Conservation (phyloP, 2,329 filamentous ascomycete genomes). For the Neoascochyta sp. region DNA sequence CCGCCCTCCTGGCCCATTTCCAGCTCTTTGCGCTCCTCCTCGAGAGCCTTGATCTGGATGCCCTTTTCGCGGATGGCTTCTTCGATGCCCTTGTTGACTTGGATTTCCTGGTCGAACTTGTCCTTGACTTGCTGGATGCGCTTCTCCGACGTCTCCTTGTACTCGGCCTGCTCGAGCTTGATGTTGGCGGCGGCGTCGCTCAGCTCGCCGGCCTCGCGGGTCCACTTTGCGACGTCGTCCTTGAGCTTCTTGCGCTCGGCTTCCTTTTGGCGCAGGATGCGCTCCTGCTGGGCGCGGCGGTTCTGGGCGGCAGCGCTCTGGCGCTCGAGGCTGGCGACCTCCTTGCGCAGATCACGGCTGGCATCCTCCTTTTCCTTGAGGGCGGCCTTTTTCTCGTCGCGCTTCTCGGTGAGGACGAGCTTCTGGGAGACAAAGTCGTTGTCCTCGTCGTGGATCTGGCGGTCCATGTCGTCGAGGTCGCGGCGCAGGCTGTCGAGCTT, state of each 20-base stretch:
- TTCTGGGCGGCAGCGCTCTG: slow-evolving; percentile 78
- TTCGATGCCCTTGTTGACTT: slow-evolving; percentile 60
- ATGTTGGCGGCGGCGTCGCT: slow-evolving; percentile 51
- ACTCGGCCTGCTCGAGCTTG: slow-evolving; percentile 37
- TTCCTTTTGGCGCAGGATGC: slow-evolving; percentile 63
- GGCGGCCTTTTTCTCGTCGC: slow-evolving; percentile 71
- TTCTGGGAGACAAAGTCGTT: slow-evolving; percentile 48
- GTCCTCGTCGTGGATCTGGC: slow-evolving; percentile 61
- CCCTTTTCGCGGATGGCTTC: slow-evolving; percentile 69
- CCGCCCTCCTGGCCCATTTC: slow-evolving; percentile 43
- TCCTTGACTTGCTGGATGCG: slow-evolving; percentile 42
- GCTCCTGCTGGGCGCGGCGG: slow-evolving; percentile 74
- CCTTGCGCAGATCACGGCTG: slow-evolving; percentile 76
- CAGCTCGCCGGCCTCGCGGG: slow-evolving; percentile 59
- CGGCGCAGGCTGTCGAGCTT: slow-evolving; percentile 74
- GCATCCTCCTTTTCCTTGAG: slow-evolving; percentile 89
- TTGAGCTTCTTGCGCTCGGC: slow-evolving; percentile 65
- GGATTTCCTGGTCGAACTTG: slow-evolving; percentile 42
- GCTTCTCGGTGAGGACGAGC: slow-evolving; percentile 63
- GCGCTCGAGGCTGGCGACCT: slow-evolving; percentile 75
- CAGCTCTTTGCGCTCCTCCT: slow-evolving; percentile 62
- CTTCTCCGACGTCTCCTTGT: slow-evolving; percentile 35
- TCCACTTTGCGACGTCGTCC: slow-evolving; percentile 67
- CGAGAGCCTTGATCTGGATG: slow-evolving; percentile 68
- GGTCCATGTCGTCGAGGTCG: slow-evolving; percentile 76